A percentile compares a stretch with the other conserved stretches of the same genome.
Evolutionary conservation across 2,329 filamentous ascomycete species (phyloP).

Genomic region (Pleurostoma richardsiae): DNA sequence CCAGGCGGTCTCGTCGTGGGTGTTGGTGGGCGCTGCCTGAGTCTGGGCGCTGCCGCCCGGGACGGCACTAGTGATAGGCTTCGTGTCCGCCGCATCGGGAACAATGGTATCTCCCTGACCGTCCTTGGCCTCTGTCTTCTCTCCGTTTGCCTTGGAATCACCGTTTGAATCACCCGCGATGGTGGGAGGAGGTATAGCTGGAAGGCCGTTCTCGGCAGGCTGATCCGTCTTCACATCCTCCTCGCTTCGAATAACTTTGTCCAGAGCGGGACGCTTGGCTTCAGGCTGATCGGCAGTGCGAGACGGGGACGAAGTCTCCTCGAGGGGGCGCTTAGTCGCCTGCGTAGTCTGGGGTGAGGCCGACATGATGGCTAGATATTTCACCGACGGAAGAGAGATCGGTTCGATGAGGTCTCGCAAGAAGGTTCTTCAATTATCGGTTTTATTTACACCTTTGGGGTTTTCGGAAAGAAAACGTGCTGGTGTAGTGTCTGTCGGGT

Average conservation of each 20-base stretch:
- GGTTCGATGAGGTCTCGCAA: slow-evolving; percentile 29
- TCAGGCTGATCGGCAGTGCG: slow-evolving; percentile 90
- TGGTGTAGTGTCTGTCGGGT: slow-evolving; percentile 61
- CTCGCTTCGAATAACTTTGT: slow-evolving; percentile 77
- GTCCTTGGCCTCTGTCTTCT: slow-evolving; percentile 47
- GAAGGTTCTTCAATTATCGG: slow-evolving; percentile 24
- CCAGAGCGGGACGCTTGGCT: slow-evolving; percentile 91
- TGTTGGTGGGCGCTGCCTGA: slow-evolving; percentile 41
- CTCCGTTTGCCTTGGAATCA: slow-evolving; percentile 43
- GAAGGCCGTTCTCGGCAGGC: slow-evolving; percentile 28
- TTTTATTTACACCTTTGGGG: slow-evolving; percentile 77
- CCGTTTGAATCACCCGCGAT: slow-evolving; percentile 36
- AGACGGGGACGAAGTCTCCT: slow-evolving; percentile 94
- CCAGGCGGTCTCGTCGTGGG: slow-evolving; percentile 90
- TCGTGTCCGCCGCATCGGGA: slow-evolving; percentile 55
- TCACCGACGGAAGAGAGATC: slow-evolving; percentile 17
- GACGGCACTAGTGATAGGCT: slow-evolving; percentile 35
- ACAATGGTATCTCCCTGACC: slow-evolving; percentile 65
- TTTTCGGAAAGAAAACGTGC: slow-evolving; percentile 89
- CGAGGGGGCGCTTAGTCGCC: slow-evolving; percentile 84
- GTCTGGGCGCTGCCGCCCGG: slow-evolving; percentile 34
- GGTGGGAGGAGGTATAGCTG: slow-evolving; percentile 15
- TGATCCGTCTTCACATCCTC: slow-evolving; percentile 44
- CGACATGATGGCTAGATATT: slow-evolving; percentile 60
- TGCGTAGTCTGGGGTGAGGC: slow-evolving; percentile 64